Conservation (phyloP, 495 filamentous ascomycete species). For the Penicillium maclennaniae region DNA sequence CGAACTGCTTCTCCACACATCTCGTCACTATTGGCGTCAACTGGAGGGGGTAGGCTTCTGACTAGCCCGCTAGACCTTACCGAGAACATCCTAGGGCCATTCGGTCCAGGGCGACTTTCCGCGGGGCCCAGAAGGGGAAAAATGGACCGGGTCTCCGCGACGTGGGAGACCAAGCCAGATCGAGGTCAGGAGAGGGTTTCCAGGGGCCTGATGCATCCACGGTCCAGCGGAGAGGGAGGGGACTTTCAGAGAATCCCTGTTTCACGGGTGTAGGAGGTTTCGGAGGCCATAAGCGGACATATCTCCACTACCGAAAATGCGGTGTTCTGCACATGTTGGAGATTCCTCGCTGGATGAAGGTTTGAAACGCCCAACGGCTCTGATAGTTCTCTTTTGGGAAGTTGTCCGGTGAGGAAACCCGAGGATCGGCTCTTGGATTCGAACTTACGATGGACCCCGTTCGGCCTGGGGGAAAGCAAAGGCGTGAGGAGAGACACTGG, state of each 20-base stretch:
- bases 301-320: background rate
- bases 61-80: constrained; percentile 21
- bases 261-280: background rate
- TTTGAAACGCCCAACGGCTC: constrained; percentile 22
- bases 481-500: background rate
- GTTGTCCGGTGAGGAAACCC: constrained; percentile 7
- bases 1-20: constrained; percentile 25
- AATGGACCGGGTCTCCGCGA: background rate
- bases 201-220: background rate
- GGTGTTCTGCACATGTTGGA: background rate
- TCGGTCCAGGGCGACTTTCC: constrained; percentile 9
- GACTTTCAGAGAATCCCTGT: background rate
- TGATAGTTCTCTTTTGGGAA: constrained; percentile 10
- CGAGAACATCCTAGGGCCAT: constrained; percentile 8
- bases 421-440: constrained; percentile 6
- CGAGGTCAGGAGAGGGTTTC: background rate
- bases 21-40: constrained; percentile 19
- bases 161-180: background rate
- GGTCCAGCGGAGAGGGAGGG: background rate
- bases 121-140: constrained; percentile 9
- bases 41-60: constrained; percentile 6
- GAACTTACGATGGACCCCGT: background rate
- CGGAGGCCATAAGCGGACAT: too few species aligned
- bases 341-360: constrained; percentile 7
- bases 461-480: constrained; percentile 7